Evolutionary conservation across 768 basidiomycete species (phyloP), one percentile per base, ranked within the genome.

Genomic region (Lactarius akahatsu): DNA sequence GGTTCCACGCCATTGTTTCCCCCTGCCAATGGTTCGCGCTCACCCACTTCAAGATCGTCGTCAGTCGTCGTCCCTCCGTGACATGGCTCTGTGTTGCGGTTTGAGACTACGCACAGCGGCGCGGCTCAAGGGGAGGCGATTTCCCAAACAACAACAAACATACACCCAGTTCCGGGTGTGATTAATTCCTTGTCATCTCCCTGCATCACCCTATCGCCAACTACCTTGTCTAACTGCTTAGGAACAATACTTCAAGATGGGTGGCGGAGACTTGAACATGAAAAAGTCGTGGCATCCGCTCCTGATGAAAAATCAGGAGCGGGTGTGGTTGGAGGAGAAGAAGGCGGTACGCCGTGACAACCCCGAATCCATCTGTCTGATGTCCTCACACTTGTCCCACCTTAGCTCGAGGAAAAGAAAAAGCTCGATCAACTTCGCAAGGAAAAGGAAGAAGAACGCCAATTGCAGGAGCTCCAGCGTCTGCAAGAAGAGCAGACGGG

Each of bases 261-360:
- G 96, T 86, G 95, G 96, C 66, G 96, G 92, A 68, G 96, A 98
- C 78, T 83, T 98, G 76, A 98, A 98, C 75, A 98, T 98, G 96
- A 97, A 92, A 80, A 96, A 97, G 85, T 95, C 93, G 70, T 98
- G 96, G 96, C 96, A 98, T 77, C 96, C 96, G 85, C 88, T 95
- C 83, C 91, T 96, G 78, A 78, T 97, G 78, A 94, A 94, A 76
- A 96, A 96, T 80, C 96, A 98, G 89, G 94, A 96, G 87, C 87
- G 92, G 85, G 97, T 98, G 73, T 98, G 97, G 96, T 84, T 98
- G 63, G 92, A 96, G 78, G 97, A 99, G 78, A 95, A 96, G 85
- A 90, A 92, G 75, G 94, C 95, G 62, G 94, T 93, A 75, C 73
- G 91, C 83, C 18, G 20, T 55, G 9, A 32, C 41, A 10, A 23